Evolutionary conservation across 768 basidiomycete species (phyloP).

Genomic region (Astraeus odoratus): DNA sequence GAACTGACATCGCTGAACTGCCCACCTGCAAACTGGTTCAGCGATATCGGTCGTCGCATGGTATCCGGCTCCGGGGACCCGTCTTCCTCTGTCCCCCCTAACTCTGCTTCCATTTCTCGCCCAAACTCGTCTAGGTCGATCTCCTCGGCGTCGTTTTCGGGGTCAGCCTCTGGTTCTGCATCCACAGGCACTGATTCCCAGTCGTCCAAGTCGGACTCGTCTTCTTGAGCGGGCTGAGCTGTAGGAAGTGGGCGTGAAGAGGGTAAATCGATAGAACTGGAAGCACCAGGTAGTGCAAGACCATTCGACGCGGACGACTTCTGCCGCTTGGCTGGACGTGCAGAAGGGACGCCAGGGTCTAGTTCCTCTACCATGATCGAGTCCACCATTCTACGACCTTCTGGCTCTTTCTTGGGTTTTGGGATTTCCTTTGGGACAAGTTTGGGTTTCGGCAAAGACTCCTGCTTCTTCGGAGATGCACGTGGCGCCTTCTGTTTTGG

Average conservation of each 20-base stretch:
- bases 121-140: slow-evolving; percentile 31
- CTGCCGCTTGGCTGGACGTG: slow-evolving; percentile 31
- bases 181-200: slow-evolving; percentile 42
- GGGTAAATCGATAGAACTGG: slow-evolving; percentile 25
- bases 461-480: slow-evolving; percentile 18
- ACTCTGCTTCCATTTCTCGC: slow-evolving; percentile 29
- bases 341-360: slow-evolving; percentile 39
- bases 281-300: slow-evolving; percentile 34
- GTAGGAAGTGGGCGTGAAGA: slow-evolving; percentile 20
- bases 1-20: slow-evolving; percentile 42
- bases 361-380: slow-evolving; percentile 39
- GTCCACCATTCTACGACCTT: slow-evolving; percentile 14
- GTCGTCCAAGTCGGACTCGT: slow-evolving; percentile 39
- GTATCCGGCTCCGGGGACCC: slow-evolving; percentile 32
- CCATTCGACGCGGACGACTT: slow-evolving; percentile 17
- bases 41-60: slow-evolving; percentile 37
- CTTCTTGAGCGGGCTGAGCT: slow-evolving; percentile 21
- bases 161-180: slow-evolving; percentile 12
- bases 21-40: slow-evolving; percentile 43
- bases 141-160: slow-evolving; percentile 26
- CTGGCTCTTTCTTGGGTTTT: slow-evolving; percentile 18
- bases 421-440: slow-evolving; percentile 17
- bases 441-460: slow-evolving; percentile 20
- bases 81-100: slow-evolving; percentile 43
- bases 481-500: slow-evolving; percentile 29